Evolutionary conservation across 1,284 basidiomycete species (phyloP), one percentile per base, ranked within the genome.

Genomic region (Anthracocystis setariae): DNA sequence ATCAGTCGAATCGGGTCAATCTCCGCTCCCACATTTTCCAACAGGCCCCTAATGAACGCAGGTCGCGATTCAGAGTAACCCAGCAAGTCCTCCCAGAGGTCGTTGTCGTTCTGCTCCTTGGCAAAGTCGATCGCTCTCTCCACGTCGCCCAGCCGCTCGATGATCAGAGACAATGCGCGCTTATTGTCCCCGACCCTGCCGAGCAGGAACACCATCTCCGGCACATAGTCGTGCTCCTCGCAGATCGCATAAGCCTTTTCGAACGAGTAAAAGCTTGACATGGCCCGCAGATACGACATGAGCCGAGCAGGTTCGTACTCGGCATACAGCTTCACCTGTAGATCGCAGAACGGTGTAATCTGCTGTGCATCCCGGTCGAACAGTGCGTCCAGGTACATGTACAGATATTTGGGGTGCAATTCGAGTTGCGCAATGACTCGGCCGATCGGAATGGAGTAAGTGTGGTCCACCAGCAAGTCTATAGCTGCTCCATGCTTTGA

Each of bases 101-200:
- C 96, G 70, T 94, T 90, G 76, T 98, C 96, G 60, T 91, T 91
- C 83, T 98, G 95, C 82, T 98, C 94, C 80, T 95, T 95, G 0
- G 94, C 95, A 80, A 99, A 99, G 64, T 97, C 94, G 76, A 99
- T 98, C 0, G 95, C 94, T 54, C 92, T 86, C 71, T 93, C 88
- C 2, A 98, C 96, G 81, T 98, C 94, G 0, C 91, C 93, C 3
- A 98, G 86, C 13, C 94, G 88, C 81, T 98, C 94, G 66, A 99
- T 98, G 76, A 99, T 98, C 25, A 99, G 87, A 60, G 90, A 92
- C 61, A 99, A 84, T 0, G 96, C 96, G 76, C 92, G 88, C 85
- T 93, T 94, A 84, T 97, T 97, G 83, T 98, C 92, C 7, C 96
- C 96, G 91, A 98, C 97, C 10, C 93, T 89, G 0, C 96, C 96